Percentiles rank a stretch among this genome's conserved stretches.
These are phyloP conservation scores for Pythium plurisporium DNA, from an alignment of 352 stramenopile genomes.

Conservation along the genomic window DNA sequence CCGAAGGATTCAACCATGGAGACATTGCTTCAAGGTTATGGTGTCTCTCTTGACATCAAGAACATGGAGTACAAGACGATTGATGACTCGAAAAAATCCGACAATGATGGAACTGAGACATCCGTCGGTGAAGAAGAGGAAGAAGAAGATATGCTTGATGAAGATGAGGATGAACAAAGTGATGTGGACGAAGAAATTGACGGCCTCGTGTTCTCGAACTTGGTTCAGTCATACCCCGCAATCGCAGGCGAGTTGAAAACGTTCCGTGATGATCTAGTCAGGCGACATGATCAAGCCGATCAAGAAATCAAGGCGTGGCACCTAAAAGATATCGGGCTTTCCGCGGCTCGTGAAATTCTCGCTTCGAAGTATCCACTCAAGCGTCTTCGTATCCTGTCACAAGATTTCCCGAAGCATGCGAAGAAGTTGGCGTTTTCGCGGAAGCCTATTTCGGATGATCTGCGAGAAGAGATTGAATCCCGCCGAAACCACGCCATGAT, in stretches of 20 bases:
- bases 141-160: slow-evolving; percentile 25
- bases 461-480: slow-evolving; percentile 38
- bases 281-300: slow-evolving; percentile 33
- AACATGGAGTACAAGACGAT: slow-evolving; percentile 98
- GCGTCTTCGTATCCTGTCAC: slow-evolving; percentile 70
- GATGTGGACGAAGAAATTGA: slow-evolving; percentile 58
- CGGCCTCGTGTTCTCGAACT: slow-evolving; percentile 55
- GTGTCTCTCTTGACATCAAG: slow-evolving; percentile 93
- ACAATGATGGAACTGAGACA: slow-evolving; percentile 21
- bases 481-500: slow-evolving; percentile 30
- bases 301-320: slow-evolving; percentile 80
- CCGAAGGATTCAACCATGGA: slow-evolving; percentile 56
- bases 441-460: slow-evolving; percentile 45
- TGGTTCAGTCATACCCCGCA: slow-evolving; percentile 34
- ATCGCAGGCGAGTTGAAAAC: slow-evolving; percentile 49
- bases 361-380: slow-evolving; percentile 72
- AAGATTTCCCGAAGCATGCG: slow-evolving; percentile 88
- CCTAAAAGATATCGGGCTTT: slow-evolving; percentile 85
- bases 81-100: slow-evolving; percentile 81
- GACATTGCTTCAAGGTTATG: slow-evolving; percentile 89
- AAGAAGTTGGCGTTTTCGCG: slow-evolving; percentile 68
- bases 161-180: slow-evolving; percentile 34
- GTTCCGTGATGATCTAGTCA: slow-evolving; percentile 51
- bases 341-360: slow-evolving; percentile 68
- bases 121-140: slow-evolving; percentile 27